Evolutionary conservation across 2,329 filamentous ascomycete genomes (phyloP), one percentile per base, ranked within the genome.

Genomic region (Aspergillus pseudoterreus): DNA sequence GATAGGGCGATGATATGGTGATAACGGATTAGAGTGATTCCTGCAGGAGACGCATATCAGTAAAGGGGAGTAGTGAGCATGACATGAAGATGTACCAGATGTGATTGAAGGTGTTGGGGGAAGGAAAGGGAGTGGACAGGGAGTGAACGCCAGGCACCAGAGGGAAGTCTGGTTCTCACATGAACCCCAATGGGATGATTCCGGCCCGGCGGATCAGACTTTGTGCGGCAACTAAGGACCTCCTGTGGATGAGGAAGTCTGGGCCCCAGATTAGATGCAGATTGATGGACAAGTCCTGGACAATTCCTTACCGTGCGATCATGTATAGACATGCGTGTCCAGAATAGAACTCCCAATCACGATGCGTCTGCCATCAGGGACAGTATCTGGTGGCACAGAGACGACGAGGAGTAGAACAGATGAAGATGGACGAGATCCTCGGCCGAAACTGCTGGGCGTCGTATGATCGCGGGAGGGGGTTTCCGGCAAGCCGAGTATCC

Each of bases 381-480:
- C 27, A 30, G 3, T 8, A 11, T 30, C 27, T 8, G 24, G 27
- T 11, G 27, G 27, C n/a, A 17, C 35, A 38, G 35, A 12, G 12
- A n/a, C 14, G 12, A 17, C 35, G 15, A 17, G 35, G 15, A 17
- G 12, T 17, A 38, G 14, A 38, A 17, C 35, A 38, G 35, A 30
- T 30, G 27, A 30, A 8, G 54, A 47, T 36, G 24, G 21, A 41
- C 4, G 21, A 35, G 30, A 48, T 38, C 35, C 35, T 38, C 35
- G 35, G 35, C 35, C 35, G 15, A 38, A n/a, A 17, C 39, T 42
- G 39, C 4, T 42, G 39, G 17, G 15, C 51, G 57, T 61, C 62
- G 64, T 66, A 67, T 67, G 64, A 67, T 67, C 65, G 59, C 64
- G 64, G 65, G 44, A 42, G 48, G 50, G 57, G 51, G 45, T 51